Conservation (phyloP, 306 rosid species). For the Cicer cuneatum region DNA sequence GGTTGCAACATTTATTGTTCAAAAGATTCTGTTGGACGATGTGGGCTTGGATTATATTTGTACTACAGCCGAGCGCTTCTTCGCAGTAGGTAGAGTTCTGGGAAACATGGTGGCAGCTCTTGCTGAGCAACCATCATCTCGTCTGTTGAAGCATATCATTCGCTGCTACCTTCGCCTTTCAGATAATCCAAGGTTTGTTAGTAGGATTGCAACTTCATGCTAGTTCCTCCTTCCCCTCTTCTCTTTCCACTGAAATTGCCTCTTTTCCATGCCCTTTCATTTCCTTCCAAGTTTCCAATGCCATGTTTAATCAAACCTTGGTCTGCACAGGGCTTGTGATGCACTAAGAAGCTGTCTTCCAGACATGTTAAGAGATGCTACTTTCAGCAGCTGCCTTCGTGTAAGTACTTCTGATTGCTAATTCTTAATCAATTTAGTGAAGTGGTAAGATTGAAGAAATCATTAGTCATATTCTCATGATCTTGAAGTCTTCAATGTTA, state of each 20-base stretch:
- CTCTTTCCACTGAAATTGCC: background rate
- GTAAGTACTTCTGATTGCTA: slow-evolving; percentile 54
- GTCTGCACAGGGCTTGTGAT: slow-evolving; percentile 79
- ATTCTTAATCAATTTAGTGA: background rate
- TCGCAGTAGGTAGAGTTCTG: slow-evolving; percentile 90
- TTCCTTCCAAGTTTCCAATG: background rate
- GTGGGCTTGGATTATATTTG: slow-evolving; percentile 95
- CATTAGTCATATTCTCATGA: background rate
- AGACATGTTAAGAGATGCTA: slow-evolving; percentile 84
- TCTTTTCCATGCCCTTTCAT: background rate
- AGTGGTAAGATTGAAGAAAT: background rate
- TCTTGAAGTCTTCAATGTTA: slow-evolving; percentile 11
- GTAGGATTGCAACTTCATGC: slow-evolving; percentile 32
- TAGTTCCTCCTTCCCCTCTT: background rate
- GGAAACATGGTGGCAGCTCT: slow-evolving; percentile 88
- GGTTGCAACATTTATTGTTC: slow-evolving; percentile 94
- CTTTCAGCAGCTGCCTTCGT: slow-evolving; percentile 85
- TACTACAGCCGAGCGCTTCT: slow-evolving; percentile 93
- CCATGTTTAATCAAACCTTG: slow-evolving; percentile 18
- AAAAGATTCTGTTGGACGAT: slow-evolving; percentile 87
- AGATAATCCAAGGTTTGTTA: slow-evolving; percentile 77
- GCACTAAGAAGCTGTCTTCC: slow-evolving; percentile 95
- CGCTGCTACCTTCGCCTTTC: slow-evolving; percentile 95
- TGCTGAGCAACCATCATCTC: slow-evolving; percentile 92
- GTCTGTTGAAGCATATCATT: slow-evolving; percentile 86